Percentiles rank a stretch among this genome's conserved stretches.
Conservation (phyloP, 441 rosid species). For the Croton laevigatus region DNA sequence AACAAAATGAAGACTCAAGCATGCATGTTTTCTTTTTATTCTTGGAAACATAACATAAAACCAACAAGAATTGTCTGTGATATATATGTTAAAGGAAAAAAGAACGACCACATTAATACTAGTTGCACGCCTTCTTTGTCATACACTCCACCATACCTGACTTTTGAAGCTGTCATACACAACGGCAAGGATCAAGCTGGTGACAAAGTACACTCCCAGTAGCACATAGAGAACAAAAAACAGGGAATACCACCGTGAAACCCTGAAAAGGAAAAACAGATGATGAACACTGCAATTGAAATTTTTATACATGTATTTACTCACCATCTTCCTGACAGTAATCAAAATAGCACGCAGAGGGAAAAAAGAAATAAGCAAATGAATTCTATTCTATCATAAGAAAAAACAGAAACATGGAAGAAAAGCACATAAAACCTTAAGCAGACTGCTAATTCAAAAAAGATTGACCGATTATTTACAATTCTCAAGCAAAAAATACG, state of each 20-base stretch:
- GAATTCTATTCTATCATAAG: neutral
- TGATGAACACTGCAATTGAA: slow-evolving; percentile 2
- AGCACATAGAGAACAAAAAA: slow-evolving; percentile 84
- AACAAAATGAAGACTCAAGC: too few species aligned
- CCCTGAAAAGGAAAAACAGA: slow-evolving; percentile 42
- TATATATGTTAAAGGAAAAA: too few species aligned
- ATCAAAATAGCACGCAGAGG: neutral
- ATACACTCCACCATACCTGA: too few species aligned
- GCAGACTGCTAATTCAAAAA: too few species aligned
- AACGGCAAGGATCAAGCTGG: slow-evolving; percentile 97
- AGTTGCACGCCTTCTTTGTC: too few species aligned
- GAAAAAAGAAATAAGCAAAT: neutral
- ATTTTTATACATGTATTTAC: neutral
- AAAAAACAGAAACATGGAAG: slow-evolving; percentile 1
- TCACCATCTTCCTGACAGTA: neutral
- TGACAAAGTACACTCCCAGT: slow-evolving; percentile 92
- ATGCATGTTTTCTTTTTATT: too few species aligned
- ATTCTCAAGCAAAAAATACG: too few species aligned
- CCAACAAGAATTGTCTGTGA: too few species aligned
- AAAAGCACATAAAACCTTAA: too few species aligned
- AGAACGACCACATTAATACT: too few species aligned
- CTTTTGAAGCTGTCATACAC: slow-evolving; percentile 48
- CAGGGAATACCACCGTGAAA: slow-evolving; percentile 82
- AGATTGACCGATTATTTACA: too few species aligned
- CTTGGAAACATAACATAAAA: too few species aligned